phyloP scores from a whole-genome alignment of 805 yeast genomes.

The Candida ponderosae region DNA sequence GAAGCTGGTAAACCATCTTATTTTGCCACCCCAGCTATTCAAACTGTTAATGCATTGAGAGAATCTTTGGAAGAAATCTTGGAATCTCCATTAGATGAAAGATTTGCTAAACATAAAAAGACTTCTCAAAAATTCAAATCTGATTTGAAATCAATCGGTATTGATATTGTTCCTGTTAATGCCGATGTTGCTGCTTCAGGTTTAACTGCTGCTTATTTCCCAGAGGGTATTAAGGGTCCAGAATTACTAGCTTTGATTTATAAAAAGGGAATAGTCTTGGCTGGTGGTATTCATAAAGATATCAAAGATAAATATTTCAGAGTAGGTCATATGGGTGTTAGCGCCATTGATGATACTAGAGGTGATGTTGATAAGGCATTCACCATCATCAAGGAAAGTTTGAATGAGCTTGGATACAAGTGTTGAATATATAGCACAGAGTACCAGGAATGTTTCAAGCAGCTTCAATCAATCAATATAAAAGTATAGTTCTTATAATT shows the following conservation, averaged over 20 bases:
- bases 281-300: slow-evolving; percentile 85
- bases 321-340: slow-evolving; percentile 93
- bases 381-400: slow-evolving; percentile 35
- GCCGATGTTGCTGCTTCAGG: slow-evolving; percentile 75
- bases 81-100: slow-evolving; percentile 41
- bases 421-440: too few species aligned
- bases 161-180: slow-evolving; percentile 56
- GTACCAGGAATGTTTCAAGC: too few species aligned
- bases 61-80: slow-evolving; percentile 70
- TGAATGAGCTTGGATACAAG: slow-evolving; percentile 30
- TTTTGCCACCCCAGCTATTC: slow-evolving; percentile 97
- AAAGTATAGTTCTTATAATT: too few species aligned
- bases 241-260: slow-evolving; percentile 50
- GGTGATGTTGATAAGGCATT: slow-evolving; percentile 47
- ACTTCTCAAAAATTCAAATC: slow-evolving; percentile 62
- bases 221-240: slow-evolving; percentile 64
- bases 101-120: slow-evolving; percentile 56
- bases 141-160: slow-evolving; percentile 47
- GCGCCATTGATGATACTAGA: slow-evolving; percentile 49
- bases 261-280: slow-evolving; percentile 64
- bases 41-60: slow-evolving; percentile 72
- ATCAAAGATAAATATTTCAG: slow-evolving; percentile 80
- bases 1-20: slow-evolving; percentile 77
- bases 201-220: slow-evolving; percentile 76
- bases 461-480: too few species aligned